A percentile compares a stretch with the other conserved stretches of the same genome.
Evolutionary conservation across 345 rosid species (phyloP).

Genomic region (Psidium friedrichsthalianum): DNA sequence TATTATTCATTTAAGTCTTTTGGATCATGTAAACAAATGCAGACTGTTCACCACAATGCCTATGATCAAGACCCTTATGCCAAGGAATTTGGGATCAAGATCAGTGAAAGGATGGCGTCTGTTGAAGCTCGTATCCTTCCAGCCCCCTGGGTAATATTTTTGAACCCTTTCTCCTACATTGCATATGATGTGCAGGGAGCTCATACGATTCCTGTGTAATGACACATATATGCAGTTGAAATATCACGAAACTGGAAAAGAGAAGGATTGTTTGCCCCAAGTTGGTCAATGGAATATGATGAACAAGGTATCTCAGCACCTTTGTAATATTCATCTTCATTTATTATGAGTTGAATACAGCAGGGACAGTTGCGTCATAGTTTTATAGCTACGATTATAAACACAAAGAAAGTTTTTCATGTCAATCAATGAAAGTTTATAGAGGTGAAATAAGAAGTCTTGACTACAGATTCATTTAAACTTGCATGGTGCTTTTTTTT

Average conservation of each 20-base stretch:
- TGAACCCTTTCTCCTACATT: background rate
- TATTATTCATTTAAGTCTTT: background rate
- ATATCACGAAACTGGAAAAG: constrained; percentile 96
- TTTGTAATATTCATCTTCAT: background rate
- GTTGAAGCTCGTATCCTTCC: constrained; percentile 99
- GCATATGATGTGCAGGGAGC: background rate
- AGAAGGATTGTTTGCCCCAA: constrained; percentile 94
- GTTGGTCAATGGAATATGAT: constrained; percentile 99
- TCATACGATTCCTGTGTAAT: constrained; percentile 1
- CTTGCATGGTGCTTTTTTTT: background rate
- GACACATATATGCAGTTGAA: constrained; percentile 50
- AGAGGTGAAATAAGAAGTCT: background rate
- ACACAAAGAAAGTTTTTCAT: background rate
- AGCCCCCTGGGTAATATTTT: constrained; percentile 82
- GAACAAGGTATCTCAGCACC: constrained; percentile 56
- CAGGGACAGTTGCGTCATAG: background rate
- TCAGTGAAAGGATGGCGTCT: constrained; percentile 84
- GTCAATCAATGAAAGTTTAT: background rate
- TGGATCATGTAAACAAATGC: constrained; percentile 8
- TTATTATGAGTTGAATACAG: background rate
- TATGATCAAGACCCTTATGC: constrained; percentile 95
- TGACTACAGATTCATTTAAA: background rate
- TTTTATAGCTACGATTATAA: background rate
- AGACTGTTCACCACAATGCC: constrained; percentile 86
- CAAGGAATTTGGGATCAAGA: constrained; percentile 88